These are phyloP conservation scores for Paspalum notatum DNA, from an alignment of 176 grass and related monocot species.

Conservation along the genomic window DNA sequence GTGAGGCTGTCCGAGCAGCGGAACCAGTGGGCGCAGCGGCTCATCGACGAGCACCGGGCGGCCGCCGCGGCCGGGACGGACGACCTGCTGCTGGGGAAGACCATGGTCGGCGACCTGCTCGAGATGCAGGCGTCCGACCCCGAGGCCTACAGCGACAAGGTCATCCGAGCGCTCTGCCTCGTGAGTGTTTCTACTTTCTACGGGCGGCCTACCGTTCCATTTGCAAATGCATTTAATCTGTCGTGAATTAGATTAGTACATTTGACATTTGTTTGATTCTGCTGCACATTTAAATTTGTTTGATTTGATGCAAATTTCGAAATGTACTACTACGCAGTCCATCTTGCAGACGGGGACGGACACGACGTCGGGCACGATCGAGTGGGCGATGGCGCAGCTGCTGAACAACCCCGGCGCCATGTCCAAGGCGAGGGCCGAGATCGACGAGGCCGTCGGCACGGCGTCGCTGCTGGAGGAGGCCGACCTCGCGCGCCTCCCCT, in stretches of 20 bases:
- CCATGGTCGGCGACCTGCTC: slow-evolving; percentile 43
- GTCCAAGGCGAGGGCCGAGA: slow-evolving; percentile 26
- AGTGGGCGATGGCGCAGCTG: slow-evolving; percentile 38
- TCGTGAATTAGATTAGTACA: neutral
- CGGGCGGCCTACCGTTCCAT: neutral
- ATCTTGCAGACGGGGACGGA: slow-evolving; percentile 33
- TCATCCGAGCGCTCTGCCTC: slow-evolving; percentile 45
- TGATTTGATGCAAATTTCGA: too few relatives aligned
- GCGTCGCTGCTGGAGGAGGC: slow-evolving; percentile 19
- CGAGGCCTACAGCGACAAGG: slow-evolving; percentile 48
- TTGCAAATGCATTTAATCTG: neutral
- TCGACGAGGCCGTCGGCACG: slow-evolving; percentile 2
- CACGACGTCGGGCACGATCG: slow-evolving; percentile 34
- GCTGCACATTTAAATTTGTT: too few relatives aligned
- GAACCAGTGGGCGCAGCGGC: slow-evolving; percentile 39
- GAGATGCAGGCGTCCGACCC: slow-evolving; percentile 45
- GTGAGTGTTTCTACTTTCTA: slow-evolving; percentile 18
- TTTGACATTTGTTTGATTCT: too few relatives aligned
- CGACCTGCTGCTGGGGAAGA: slow-evolving; percentile 10
- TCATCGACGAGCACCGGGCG: slow-evolving; percentile 50
- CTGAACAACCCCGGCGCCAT: slow-evolving; percentile 22
- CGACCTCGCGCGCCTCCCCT: slow-evolving; percentile 37
- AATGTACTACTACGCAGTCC: neutral
- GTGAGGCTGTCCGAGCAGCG: slow-evolving; percentile 11
- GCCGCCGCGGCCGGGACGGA: neutral